Evolutionary conservation across 1,139 yeast species (phyloP).

Genomic region (Blastobotrys malaysiensis): DNA sequence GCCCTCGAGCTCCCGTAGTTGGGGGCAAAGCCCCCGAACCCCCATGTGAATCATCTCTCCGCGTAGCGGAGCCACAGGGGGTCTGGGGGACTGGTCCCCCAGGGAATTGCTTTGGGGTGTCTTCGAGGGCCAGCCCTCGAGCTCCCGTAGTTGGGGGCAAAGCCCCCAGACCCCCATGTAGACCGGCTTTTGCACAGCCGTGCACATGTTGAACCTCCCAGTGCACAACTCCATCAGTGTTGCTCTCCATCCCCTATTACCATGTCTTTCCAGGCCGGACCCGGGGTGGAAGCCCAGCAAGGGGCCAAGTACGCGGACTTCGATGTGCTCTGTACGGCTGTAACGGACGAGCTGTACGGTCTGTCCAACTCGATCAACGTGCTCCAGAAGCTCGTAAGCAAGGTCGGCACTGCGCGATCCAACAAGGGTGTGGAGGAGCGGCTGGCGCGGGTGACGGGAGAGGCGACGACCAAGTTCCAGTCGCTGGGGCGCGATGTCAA

Average conservation of each 20-base stretch:
- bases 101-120: too few relatives aligned
- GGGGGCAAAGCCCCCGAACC: too few relatives aligned
- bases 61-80: too few relatives aligned
- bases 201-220: background rate
- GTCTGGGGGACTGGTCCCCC: too few relatives aligned
- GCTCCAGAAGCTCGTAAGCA: slow-evolving; percentile 15
- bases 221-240: background rate
- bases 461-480: slow-evolving; percentile 21
- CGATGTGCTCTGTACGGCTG: slow-evolving; percentile 17
- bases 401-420: slow-evolving; percentile 8
- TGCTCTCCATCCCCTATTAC: background rate
- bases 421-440: slow-evolving; percentile 15
- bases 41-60: too few relatives aligned
- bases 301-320: slow-evolving; percentile 14
- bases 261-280: slow-evolving; percentile 13
- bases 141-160: background rate
- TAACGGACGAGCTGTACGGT: slow-evolving; percentile 22
- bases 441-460: slow-evolving; percentile 18
- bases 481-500: slow-evolving; percentile 20
- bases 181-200: background rate
- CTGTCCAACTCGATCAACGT: slow-evolving; percentile 21
- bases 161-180: background rate
- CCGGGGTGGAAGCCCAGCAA: slow-evolving; percentile 9
- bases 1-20: too few relatives aligned
- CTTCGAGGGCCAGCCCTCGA: too few relatives aligned